Conservation (phyloP, 441 rosid species). For the Bruguiera hainesii region DNA sequence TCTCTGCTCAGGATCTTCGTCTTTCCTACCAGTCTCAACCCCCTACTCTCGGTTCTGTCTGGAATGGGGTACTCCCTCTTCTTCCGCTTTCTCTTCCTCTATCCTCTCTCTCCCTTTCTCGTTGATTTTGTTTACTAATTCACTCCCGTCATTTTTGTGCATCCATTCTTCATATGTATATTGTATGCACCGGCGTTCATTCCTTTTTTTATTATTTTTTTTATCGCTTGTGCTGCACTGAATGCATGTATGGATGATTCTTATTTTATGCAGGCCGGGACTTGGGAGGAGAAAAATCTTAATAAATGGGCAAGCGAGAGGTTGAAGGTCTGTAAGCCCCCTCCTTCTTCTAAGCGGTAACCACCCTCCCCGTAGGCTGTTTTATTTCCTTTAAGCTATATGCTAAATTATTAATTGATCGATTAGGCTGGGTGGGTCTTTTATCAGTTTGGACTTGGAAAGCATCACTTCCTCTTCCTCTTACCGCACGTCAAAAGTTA, state of each 20-base stretch:
- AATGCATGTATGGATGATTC: neutral
- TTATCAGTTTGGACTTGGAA: too few species aligned
- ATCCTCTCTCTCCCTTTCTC: neutral
- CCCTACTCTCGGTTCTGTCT: constrained; percentile 60
- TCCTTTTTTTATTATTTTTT: neutral
- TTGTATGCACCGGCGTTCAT: neutral
- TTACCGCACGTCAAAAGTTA: too few species aligned
- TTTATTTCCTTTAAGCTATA: neutral
- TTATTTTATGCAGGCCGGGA: constrained; percentile 55
- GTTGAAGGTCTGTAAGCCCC: constrained; percentile 49
- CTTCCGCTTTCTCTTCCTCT: neutral
- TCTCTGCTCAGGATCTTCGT: constrained; percentile 36
- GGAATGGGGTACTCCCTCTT: constrained; percentile 57
- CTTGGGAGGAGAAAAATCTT: constrained; percentile 88
- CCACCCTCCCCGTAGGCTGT: constrained; percentile 7
- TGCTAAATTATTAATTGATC: neutral
- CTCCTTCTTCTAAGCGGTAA: neutral
- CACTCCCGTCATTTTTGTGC: neutral
- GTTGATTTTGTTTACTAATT: neutral
- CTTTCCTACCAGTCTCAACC: constrained; percentile 28
- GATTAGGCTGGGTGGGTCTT: too few species aligned
- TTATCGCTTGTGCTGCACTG: neutral
- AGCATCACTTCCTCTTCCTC: too few species aligned
- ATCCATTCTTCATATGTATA: too few species aligned
- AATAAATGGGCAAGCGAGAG: constrained; percentile 77